These are phyloP conservation scores for Tylopilus intermedius DNA, from an alignment of 768 basidiomycete species.

Conservation along the genomic window DNA sequence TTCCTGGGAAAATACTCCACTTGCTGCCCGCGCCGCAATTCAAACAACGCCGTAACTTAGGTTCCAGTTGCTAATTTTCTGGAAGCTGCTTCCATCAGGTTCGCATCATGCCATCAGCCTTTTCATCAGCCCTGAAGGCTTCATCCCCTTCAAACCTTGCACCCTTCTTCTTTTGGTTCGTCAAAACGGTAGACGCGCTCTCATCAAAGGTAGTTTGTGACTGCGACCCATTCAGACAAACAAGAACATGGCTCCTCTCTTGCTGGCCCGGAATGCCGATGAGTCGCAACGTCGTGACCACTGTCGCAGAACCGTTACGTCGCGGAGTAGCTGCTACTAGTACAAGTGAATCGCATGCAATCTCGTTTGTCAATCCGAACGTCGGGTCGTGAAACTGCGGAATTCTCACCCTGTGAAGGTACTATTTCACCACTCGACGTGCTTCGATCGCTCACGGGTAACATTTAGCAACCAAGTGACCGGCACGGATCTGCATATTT, in stretches of 20 bases:
- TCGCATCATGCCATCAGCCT: neutral
- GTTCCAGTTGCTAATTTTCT: neutral
- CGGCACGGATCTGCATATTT: constrained; percentile 15
- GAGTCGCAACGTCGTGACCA: neutral
- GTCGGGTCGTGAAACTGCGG: constrained; percentile 1
- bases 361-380: constrained; percentile 4
- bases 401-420: constrained; percentile 13
- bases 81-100: neutral
- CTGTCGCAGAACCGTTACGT: neutral
- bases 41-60: constrained; percentile 4
- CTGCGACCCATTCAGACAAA: constrained; percentile 4
- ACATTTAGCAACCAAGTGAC: constrained; percentile 3
- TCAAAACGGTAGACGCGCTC: neutral
- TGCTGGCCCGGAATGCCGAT: neutral
- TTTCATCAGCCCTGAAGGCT: no score
- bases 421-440: neutral
- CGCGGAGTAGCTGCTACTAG: no score
- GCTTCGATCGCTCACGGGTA: constrained; percentile 5
- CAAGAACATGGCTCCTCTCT: neutral
- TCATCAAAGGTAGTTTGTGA: neutral
- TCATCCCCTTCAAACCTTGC: neutral
- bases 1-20: constrained; percentile 5
- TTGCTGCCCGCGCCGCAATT: neutral
- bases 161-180: neutral
- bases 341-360: neutral